A percentile compares a stretch with the other conserved stretches of the same genome.
These are phyloP conservation scores for Ogataea wickerhamii DNA, from an alignment of 805 yeast species.

Conservation along the genomic window DNA sequence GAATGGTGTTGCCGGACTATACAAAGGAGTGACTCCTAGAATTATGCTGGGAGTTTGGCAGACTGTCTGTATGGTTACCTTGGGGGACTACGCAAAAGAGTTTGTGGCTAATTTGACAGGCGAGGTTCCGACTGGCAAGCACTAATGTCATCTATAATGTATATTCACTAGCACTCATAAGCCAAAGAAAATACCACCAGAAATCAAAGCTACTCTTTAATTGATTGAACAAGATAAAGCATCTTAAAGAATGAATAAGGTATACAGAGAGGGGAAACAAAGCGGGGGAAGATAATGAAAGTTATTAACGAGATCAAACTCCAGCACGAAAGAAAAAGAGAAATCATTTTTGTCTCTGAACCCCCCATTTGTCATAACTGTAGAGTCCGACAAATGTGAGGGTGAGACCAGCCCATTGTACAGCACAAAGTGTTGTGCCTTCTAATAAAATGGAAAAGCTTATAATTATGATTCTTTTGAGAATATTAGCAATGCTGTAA, in stretches of 20 bases:
- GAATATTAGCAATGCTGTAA: constrained; percentile 73
- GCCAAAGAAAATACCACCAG: too few relatives aligned
- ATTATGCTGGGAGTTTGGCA: constrained; percentile 97
- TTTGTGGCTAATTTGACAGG: constrained; percentile 61
- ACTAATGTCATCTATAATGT: too few relatives aligned
- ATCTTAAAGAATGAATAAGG: background rate
- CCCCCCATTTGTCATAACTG: constrained; percentile 70
- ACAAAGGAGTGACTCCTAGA: constrained; percentile 96
- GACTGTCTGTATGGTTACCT: constrained; percentile 96
- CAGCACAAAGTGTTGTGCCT: constrained; percentile 37
- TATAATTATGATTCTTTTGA: constrained; percentile 71
- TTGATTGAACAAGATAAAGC: too few relatives aligned
- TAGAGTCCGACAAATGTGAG: constrained; percentile 61
- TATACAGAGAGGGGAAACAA: background rate
- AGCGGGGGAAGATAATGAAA: background rate
- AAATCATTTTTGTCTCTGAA: constrained; percentile 21
- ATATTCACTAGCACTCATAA: too few relatives aligned
- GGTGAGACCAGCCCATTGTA: constrained; percentile 50
- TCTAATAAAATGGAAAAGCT: constrained; percentile 64
- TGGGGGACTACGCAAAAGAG: constrained; percentile 90
- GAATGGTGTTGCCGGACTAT: constrained; percentile 86
- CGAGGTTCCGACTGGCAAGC: constrained; percentile 42
- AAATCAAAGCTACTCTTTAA: too few relatives aligned
- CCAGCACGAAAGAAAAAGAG: background rate
- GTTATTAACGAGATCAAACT: constrained; percentile 1